Percentiles rank a stretch among this genome's conserved stretches.
Conservation (phyloP, 768 basidiomycete genomes). For the Tricholoma terreum region DNA sequence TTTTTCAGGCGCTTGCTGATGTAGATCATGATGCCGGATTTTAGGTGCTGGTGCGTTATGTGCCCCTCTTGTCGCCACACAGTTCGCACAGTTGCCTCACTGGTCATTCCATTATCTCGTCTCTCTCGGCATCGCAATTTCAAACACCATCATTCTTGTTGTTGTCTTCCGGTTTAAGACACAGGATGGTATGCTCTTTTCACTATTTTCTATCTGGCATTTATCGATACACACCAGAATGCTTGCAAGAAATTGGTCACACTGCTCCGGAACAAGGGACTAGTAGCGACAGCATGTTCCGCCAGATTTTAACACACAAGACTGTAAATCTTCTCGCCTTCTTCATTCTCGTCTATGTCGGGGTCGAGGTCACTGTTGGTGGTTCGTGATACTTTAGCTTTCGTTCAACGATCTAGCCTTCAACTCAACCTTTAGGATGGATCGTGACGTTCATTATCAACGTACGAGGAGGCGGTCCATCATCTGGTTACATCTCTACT, state of each 20-base stretch:
- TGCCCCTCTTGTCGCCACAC: conserved; percentile 76
- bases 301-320: conserved; percentile 49
- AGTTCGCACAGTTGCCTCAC: conserved; percentile 59
- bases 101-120: conserved; percentile 82
- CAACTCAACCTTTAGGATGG: conserved; percentile 46
- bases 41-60: conserved; percentile 63
- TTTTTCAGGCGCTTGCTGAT: no score
- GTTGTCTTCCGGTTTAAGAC: conserved; percentile 64
- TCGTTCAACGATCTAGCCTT: not conserved
- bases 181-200: conserved; percentile 55
- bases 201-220: not conserved
- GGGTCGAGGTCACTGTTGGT: conserved; percentile 61
- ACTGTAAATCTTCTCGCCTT: conserved; percentile 61
- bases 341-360: conserved; percentile 66
- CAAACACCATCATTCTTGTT: conserved; percentile 51
- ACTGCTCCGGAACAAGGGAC: conserved; percentile 28
- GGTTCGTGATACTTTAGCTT: conserved; percentile 24
- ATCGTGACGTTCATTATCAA: conserved; percentile 57
- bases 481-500: conserved; percentile 27
- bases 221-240: conserved; percentile 32
- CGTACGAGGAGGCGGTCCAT: conserved; percentile 34
- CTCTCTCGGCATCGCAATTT: conserved; percentile 63
- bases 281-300: conserved; percentile 35
- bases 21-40: not conserved
- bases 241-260: conserved; percentile 47